A percentile compares a stretch with the other conserved stretches of the same genome.
Evolutionary conservation across 345 rosid genomes (phyloP).

Genomic region (Angophora floribunda): DNA sequence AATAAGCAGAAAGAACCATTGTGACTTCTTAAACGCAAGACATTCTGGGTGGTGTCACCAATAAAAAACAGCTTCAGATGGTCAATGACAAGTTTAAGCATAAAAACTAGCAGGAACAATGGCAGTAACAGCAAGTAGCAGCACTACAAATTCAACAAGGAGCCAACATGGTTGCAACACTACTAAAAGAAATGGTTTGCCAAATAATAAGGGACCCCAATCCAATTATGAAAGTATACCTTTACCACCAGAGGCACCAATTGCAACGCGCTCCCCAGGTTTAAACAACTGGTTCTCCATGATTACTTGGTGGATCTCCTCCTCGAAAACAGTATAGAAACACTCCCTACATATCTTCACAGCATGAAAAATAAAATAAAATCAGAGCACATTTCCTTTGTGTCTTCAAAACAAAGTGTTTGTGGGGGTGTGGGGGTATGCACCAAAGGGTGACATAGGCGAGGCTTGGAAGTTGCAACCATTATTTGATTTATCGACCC

Average conservation of each 20-base stretch:
- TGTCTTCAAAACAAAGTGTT: background rate
- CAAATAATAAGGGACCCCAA: background rate
- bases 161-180: background rate
- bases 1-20: background rate
- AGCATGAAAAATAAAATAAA: background rate
- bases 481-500: background rate
- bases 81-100: background rate
- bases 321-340: slow-evolving; percentile 73
- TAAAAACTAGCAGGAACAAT: background rate
- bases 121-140: background rate
- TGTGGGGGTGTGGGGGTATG: background rate
- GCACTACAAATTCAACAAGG: background rate
- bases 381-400: background rate
- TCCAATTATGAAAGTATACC: slow-evolving; percentile 11
- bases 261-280: slow-evolving; percentile 73
- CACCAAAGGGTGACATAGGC: background rate
- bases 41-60: background rate
- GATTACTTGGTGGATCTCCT: slow-evolving; percentile 77
- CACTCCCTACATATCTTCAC: slow-evolving; percentile 84
- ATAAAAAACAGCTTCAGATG: background rate
- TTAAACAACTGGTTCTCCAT: slow-evolving; percentile 56
- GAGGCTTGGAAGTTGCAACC: background rate
- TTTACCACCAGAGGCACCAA: slow-evolving; percentile 97
- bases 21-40: background rate
- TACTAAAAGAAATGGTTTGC: background rate